Evolutionary conservation across 257 asterid genomes (phyloP), one percentile per base, ranked within the genome.

Genomic region (Datura wrightii): DNA sequence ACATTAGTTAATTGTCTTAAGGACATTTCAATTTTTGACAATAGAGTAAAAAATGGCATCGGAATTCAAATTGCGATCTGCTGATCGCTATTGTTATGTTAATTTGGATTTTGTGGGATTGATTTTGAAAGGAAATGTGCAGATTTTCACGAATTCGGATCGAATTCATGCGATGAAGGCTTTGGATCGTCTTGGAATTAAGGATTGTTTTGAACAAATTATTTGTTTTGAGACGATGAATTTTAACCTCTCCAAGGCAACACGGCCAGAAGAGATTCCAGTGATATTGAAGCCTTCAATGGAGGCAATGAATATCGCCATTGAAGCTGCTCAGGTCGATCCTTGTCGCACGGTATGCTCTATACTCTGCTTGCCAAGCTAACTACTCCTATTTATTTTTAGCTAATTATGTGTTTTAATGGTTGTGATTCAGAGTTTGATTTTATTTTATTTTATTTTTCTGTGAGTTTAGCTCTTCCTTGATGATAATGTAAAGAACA

Each of bases 221-320:
- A 90, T 94, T 15, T 94, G 97, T 86, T 95, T 95, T 89, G 99
- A 95, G 84, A 95, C 97, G 11, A 94, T 95, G 94, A 95, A 95
- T 58, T 94, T 95, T 3, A 86, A 93, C 50, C 76, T 94, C 80
- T 85, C 85, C 39, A 84, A 80, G 50, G 79, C 93, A 2, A 76
- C 86, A 5, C 82, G 92, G 39, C 88, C 95, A 1, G 90, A 89
- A 1, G 97, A 94, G 66, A 89, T 88, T 78, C 98, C 97, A 0
- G 98, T 95, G 15, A 92, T 95, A 39, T 55, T 95, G 81, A 95
- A 94, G 84, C 99, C 99, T 36, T 91, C 98, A 9, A 65, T 90
- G 82, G 92, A 92, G 85, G 98, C 98, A 10, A 89, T 95, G 92
- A 89, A 87, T 24, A 90, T 92, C 83, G 98, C 93, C 84, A 70